These are phyloP conservation scores for Saccharomycopsis microspora DNA, from an alignment of 805 yeast genomes.

Conservation along the genomic window DNA sequence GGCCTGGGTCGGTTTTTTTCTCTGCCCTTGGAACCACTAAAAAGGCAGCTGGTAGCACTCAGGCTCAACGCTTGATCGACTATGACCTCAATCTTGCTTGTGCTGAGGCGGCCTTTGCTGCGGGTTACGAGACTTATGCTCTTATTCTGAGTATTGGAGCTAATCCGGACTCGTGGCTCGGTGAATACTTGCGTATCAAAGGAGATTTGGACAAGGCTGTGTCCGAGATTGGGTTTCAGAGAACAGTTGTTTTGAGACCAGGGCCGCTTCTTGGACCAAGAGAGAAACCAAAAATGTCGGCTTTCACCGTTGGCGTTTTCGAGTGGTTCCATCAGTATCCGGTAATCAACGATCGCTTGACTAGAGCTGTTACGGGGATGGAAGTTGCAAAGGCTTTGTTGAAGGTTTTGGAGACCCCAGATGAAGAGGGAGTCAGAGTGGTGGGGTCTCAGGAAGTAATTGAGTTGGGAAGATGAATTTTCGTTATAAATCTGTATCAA, in stretches of 20 bases:
- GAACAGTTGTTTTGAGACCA: conserved; percentile 67
- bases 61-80: conserved; percentile 60
- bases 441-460: no score
- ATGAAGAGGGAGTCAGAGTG: no score
- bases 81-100: conserved; percentile 56
- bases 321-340: no score
- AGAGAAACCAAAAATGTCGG: conserved; percentile 17
- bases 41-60: conserved; percentile 62
- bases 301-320: no score
- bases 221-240: conserved; percentile 49
- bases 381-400: background rate
- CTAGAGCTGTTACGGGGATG: background rate
- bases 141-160: conserved; percentile 64
- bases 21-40: conserved; percentile 71
- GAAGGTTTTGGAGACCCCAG: background rate
- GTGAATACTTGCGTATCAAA: conserved; percentile 50
- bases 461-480: no score
- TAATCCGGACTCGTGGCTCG: conserved; percentile 38
- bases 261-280: conserved; percentile 65
- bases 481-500: no score
- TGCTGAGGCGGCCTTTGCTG: conserved; percentile 63
- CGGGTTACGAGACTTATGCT: conserved; percentile 58
- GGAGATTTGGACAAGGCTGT: conserved; percentile 70
- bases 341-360: background rate
- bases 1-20: conserved; percentile 32